Conservation (phyloP, 257 asterid species). For the Scutellaria baicalensis region DNA sequence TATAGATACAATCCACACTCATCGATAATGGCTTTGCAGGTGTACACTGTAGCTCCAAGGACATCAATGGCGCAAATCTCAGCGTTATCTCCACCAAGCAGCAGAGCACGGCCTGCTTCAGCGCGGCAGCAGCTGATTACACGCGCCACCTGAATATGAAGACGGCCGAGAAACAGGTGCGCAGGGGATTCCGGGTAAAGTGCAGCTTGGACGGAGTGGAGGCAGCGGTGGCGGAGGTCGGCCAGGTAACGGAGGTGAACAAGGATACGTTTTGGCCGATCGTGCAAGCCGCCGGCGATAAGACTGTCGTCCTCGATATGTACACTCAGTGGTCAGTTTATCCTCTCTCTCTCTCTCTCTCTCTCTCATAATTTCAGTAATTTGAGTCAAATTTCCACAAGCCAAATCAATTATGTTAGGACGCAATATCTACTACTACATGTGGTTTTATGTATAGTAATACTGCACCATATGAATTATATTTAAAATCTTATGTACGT, state of each 20-base stretch:
- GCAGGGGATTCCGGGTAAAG: slow-evolving; percentile 28
- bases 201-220: slow-evolving; percentile 35
- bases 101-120: slow-evolving; percentile 19
- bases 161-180: slow-evolving; percentile 19
- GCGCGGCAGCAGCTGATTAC: slow-evolving; percentile 40
- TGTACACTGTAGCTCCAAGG: slow-evolving; percentile 39
- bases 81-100: slow-evolving; percentile 22
- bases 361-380: too few relatives aligned
- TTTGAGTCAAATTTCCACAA: too few relatives aligned
- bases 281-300: slow-evolving; percentile 58
- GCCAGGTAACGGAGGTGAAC: slow-evolving; percentile 63
- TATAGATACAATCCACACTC: too few relatives aligned
- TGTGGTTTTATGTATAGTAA: too few relatives aligned
- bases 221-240: slow-evolving; percentile 29
- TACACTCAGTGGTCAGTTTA: slow-evolving; percentile 64
- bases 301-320: slow-evolving; percentile 71
- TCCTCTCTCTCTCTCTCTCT: too few relatives aligned
- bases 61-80: slow-evolving; percentile 25
- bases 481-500: too few relatives aligned
- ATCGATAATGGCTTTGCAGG: slow-evolving; percentile 55
- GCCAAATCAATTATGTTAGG: too few relatives aligned
- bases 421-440: too few relatives aligned
- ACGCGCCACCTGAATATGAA: slow-evolving; percentile 3
- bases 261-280: slow-evolving; percentile 77
- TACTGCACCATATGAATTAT: too few relatives aligned